Evolutionary conservation across 2,329 filamentous ascomycete genomes (phyloP).

Genomic region (Beauveria brongniartii): DNA sequence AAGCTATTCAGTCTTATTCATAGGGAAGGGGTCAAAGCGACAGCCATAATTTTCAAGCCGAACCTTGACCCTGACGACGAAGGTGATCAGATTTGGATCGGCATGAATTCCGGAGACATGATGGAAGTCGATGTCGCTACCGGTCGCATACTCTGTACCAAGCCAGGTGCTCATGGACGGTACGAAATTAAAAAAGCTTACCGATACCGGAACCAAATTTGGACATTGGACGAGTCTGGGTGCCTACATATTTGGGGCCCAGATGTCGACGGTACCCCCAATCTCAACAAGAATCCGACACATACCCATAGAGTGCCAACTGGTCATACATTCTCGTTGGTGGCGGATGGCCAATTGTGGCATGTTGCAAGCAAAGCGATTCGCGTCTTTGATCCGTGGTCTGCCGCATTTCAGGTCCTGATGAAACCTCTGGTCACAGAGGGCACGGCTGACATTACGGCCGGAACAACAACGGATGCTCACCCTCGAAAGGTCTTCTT

Average conservation of each 20-base stretch:
- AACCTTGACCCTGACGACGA: constrained; percentile 70
- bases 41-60: constrained; percentile 79
- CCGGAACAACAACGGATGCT: constrained; percentile 66
- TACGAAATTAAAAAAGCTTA: constrained; percentile 78
- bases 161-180: constrained; percentile 65
- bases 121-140: constrained; percentile 78
- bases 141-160: constrained; percentile 61
- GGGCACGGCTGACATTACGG: constrained; percentile 78
- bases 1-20: constrained; percentile 73
- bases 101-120: constrained; percentile 80
- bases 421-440: constrained; percentile 62
- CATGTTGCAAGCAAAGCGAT: constrained; percentile 81
- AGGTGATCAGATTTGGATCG: constrained; percentile 78
- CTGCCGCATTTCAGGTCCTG: constrained; percentile 66
- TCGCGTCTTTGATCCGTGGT: constrained; percentile 70
- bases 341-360: constrained; percentile 81
- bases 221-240: constrained; percentile 87
- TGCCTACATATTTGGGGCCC: constrained; percentile 82
- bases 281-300: constrained; percentile 59
- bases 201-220: constrained; percentile 80
- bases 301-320: constrained; percentile 71
- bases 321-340: constrained; percentile 81
- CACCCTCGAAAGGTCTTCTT: constrained; percentile 77
- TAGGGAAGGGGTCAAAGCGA: constrained; percentile 75
- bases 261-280: constrained; percentile 63